These are phyloP conservation scores for Schwanniomyces pseudopolymorphus DNA, from an alignment of 805 yeast species.

Conservation along the genomic window DNA sequence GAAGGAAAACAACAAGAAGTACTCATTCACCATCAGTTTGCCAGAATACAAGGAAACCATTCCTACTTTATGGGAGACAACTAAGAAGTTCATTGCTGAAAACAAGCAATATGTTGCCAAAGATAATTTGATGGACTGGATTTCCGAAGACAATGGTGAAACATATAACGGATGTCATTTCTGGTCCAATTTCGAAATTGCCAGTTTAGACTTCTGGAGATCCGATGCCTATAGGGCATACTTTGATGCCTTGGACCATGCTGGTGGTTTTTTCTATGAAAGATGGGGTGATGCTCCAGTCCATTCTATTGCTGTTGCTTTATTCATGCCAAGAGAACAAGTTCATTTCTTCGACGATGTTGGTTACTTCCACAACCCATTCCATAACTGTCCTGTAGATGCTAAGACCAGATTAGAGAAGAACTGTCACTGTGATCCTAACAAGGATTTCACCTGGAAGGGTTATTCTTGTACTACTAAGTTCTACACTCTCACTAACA, in stretches of 20 bases:
- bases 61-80: slow-evolving; percentile 76
- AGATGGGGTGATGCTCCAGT: slow-evolving; percentile 97
- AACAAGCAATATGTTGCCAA: slow-evolving; percentile 59
- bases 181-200: slow-evolving; percentile 88
- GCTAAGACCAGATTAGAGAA: slow-evolving; percentile 52
- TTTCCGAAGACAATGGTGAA: slow-evolving; percentile 64
- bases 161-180: slow-evolving; percentile 80
- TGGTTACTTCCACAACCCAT: slow-evolving; percentile 84
- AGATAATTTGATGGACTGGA: slow-evolving; percentile 65
- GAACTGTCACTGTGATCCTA: slow-evolving; percentile 73
- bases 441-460: slow-evolving; percentile 74
- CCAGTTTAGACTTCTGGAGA: slow-evolving; percentile 70
- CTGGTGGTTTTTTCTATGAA: slow-evolving; percentile 89
- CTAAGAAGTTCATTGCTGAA: slow-evolving; percentile 59
- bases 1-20: slow-evolving; percentile 71
- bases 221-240: slow-evolving; percentile 65
- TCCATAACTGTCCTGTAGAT: slow-evolving; percentile 77
- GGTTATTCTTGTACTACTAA: slow-evolving; percentile 70
- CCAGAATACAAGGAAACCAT: slow-evolving; percentile 83
- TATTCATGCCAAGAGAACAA: slow-evolving; percentile 66
- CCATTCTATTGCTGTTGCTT: slow-evolving; percentile 81
- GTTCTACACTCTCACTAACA: slow-evolving; percentile 54
- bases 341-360: slow-evolving; percentile 80
- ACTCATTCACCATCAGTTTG: slow-evolving; percentile 81
- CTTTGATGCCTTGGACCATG: slow-evolving; percentile 68